Evolutionary conservation across 768 basidiomycete genomes (phyloP).

Genomic region (Auricularia sp.): DNA sequence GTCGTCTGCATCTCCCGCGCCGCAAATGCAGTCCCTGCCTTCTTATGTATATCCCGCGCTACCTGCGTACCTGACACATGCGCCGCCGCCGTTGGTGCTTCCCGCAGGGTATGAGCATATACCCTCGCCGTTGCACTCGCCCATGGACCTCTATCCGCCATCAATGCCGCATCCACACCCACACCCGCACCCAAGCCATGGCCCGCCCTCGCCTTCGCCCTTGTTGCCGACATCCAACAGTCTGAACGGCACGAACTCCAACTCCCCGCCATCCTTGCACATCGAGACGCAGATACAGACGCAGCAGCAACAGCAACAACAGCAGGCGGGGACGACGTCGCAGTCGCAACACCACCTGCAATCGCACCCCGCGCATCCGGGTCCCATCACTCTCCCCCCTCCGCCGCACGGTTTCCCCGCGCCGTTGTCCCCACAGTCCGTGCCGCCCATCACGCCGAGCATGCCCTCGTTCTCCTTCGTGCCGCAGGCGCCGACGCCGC

Average conservation of each 20-base stretch:
- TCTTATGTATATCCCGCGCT: constrained; percentile 3
- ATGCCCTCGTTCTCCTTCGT: constrained; percentile 94
- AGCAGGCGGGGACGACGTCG: background rate
- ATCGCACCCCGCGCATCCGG: constrained; percentile 48
- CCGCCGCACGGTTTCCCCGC: constrained; percentile 32
- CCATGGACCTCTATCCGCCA: background rate
- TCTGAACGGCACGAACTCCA: background rate
- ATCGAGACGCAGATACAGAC: background rate
- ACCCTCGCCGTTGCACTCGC: background rate
- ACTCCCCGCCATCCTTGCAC: background rate
- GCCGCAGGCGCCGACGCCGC: constrained; percentile 37
- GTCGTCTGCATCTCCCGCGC: background rate
- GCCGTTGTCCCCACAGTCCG: constrained; percentile 34
- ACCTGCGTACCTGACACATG: background rate
- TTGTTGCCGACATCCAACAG: background rate
- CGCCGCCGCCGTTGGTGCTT: background rate
- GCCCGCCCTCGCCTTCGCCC: background rate
- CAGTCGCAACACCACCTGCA: constrained; percentile 2
- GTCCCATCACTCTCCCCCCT: constrained; percentile 60
- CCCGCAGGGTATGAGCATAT: background rate
- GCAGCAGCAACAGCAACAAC: constrained; percentile 5
- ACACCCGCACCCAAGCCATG: background rate
- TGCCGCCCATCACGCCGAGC: constrained; percentile 88
- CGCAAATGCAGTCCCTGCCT: constrained; percentile 3
- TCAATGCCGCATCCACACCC: background rate